Conservation (phyloP, 805 yeast species). For the Tetrapisispora iriomotensis region DNA sequence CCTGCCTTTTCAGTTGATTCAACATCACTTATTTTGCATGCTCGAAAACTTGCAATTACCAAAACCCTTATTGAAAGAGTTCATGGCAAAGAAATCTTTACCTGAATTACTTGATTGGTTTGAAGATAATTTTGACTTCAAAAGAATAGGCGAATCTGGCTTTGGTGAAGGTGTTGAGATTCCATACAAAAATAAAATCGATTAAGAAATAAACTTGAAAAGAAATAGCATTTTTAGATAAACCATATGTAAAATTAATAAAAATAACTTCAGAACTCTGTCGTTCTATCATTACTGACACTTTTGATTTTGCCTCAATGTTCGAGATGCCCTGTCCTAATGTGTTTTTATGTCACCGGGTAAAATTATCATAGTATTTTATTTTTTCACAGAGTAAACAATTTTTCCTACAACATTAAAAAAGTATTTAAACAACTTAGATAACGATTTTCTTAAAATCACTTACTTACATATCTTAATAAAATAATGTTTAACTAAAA, state of each 20-base stretch:
- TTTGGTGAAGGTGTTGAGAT: conserved; percentile 50
- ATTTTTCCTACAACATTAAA: not conserved
- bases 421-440: too few species aligned
- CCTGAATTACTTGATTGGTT: conserved; percentile 74
- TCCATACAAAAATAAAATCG: conserved; percentile 22
- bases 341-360: not conserved
- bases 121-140: conserved; percentile 57
- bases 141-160: conserved; percentile 56
- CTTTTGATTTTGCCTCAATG: too few species aligned
- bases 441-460: too few species aligned
- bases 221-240: too few species aligned
- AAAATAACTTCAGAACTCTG: too few species aligned
- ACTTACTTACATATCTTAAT: too few species aligned
- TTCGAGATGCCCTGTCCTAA: not conserved
- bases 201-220: not conserved
- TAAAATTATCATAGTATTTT: not conserved
- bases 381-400: not conserved
- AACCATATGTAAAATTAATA: too few species aligned
- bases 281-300: too few species aligned
- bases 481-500: too few species aligned
- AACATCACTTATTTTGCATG: conserved; percentile 88
- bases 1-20: conserved; percentile 70
- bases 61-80: conserved; percentile 41
- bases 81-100: conserved; percentile 53
- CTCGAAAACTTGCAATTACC: conserved; percentile 42